Conservation (phyloP, 2,329 filamentous ascomycete genomes). For the Fusarium paranaense region DNA sequence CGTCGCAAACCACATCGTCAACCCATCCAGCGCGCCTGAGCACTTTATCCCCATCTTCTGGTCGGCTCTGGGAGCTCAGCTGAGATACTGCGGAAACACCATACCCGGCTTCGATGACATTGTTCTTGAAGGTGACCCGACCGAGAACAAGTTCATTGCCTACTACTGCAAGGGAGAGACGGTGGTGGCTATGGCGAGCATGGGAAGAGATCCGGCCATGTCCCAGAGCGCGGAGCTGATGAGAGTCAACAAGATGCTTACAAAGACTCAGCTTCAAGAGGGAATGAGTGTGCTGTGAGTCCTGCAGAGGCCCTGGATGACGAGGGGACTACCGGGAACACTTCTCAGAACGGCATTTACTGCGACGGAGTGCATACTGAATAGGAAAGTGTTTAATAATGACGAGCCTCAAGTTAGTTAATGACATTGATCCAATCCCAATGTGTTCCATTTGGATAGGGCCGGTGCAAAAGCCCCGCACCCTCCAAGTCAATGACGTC, state of each 20-base stretch:
- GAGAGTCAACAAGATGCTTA: conserved; percentile 83
- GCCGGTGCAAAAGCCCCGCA: not conserved
- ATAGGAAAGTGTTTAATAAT: conserved; percentile 22
- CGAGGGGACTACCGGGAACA: not conserved
- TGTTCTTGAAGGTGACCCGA: conserved; percentile 80
- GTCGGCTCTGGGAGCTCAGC: conserved; percentile 89
- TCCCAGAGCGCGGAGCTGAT: conserved; percentile 86
- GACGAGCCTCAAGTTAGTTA: conserved; percentile 5
- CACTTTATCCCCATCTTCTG: conserved; percentile 95
- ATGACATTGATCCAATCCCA: not conserved
- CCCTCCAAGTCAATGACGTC: conserved; percentile 36
- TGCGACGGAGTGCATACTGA: conserved; percentile 21
- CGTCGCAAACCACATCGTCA: conserved; percentile 81
- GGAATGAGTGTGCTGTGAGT: conserved; percentile 65
- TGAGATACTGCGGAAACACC: conserved; percentile 94
- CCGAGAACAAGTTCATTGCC: conserved; percentile 84
- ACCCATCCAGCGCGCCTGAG: conserved; percentile 70
- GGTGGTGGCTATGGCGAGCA: conserved; percentile 89
- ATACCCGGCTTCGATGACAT: conserved; percentile 85
- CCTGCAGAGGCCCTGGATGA: not conserved
- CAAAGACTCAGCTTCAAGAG: conserved; percentile 78
- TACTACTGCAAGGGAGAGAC: conserved; percentile 90
- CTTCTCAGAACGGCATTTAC: conserved; percentile 10
- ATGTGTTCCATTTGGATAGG: not conserved
- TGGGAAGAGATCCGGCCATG: conserved; percentile 92